Evolutionary conservation across 2,329 filamentous ascomycete species (phyloP).

Genomic region (Capronia epimyces): DNA sequence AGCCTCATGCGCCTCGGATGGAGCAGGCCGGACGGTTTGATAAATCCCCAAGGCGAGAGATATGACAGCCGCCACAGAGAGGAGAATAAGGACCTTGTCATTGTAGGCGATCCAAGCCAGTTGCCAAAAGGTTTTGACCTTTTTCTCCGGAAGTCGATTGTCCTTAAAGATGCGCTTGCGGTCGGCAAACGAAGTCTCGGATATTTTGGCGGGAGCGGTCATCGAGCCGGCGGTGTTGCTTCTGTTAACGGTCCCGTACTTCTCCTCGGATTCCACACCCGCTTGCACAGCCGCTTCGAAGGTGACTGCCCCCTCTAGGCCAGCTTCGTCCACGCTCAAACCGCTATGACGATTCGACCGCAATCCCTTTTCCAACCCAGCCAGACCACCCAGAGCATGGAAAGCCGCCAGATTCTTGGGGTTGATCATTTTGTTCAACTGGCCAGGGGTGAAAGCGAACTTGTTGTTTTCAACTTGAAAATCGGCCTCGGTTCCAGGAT

Average conservation of each 20-base stretch:
- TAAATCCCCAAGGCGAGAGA: constrained; percentile 69
- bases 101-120: constrained; percentile 73
- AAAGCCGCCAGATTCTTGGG: constrained; percentile 73
- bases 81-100: constrained; percentile 66
- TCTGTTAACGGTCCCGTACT: constrained; percentile 24
- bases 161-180: constrained; percentile 65
- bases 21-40: constrained; percentile 32
- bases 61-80: constrained; percentile 62
- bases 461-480: constrained; percentile 63
- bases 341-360: constrained; percentile 60
- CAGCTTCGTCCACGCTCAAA: constrained; percentile 63
- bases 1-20: constrained; percentile 34
- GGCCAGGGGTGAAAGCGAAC: constrained; percentile 68
- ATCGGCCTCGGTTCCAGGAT: constrained; percentile 65
- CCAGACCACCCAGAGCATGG: constrained; percentile 66
- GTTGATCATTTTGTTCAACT: constrained; percentile 70
- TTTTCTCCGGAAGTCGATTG: constrained; percentile 61
- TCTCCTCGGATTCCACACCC: constrained; percentile 18
- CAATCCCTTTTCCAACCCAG: constrained; percentile 67
- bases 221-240: constrained; percentile 22
- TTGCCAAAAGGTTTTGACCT: constrained; percentile 60
- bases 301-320: constrained; percentile 57
- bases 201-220: constrained; percentile 20
- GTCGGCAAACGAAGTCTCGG: constrained; percentile 47
- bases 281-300: constrained; percentile 58